A percentile compares a stretch with the other conserved stretches of the same genome.
phyloP scores from a whole-genome alignment of 2,329 filamentous ascomycete genomes.

The Phialophora macrospora region DNA sequence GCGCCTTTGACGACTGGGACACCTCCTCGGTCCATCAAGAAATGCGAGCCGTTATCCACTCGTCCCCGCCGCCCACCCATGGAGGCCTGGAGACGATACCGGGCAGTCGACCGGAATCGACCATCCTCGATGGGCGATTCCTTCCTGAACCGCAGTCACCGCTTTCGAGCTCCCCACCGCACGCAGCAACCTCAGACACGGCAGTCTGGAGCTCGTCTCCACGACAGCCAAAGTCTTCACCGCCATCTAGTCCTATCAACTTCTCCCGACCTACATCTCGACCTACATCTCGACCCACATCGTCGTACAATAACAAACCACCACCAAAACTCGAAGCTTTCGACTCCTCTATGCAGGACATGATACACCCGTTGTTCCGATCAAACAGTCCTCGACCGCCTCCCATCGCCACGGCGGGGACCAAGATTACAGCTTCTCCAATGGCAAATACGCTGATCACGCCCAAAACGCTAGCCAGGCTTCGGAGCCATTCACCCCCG shows the following conservation, averaged over 20 bases:
- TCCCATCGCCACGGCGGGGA: slow-evolving; percentile 57
- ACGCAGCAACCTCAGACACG: slow-evolving; percentile 33
- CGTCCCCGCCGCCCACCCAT: slow-evolving; percentile 36
- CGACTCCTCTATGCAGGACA: slow-evolving; percentile 49
- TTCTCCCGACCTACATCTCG: slow-evolving; percentile 40
- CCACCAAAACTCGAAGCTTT: slow-evolving; percentile 15
- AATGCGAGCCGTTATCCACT: slow-evolving; percentile 37
- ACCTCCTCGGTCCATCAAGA: slow-evolving; percentile 38
- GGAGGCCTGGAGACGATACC: slow-evolving; percentile 38
- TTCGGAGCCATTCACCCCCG: slow-evolving; percentile 38
- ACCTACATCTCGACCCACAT: slow-evolving; percentile 22
- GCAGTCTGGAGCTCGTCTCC: slow-evolving; percentile 34
- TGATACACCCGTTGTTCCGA: slow-evolving; percentile 65
- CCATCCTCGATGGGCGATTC: slow-evolving; percentile 36
- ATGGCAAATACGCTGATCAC: slow-evolving; percentile 59
- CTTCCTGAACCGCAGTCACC: slow-evolving; percentile 32
- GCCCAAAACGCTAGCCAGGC: slow-evolving; percentile 45
- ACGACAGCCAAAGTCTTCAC: slow-evolving; percentile 34
- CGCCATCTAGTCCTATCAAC: slow-evolving; percentile 39
- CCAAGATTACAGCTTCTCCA: slow-evolving; percentile 61
- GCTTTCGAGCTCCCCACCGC: slow-evolving; percentile 27
- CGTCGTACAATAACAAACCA: slow-evolving; percentile 24
- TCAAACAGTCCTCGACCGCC: slow-evolving; percentile 59
- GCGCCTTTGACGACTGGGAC: slow-evolving; percentile 39
- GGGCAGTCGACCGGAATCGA: slow-evolving; percentile 38